Evolutionary conservation across 495 filamentous ascomycete species (phyloP).

Genomic region (Hypoxylon subgilvum): DNA sequence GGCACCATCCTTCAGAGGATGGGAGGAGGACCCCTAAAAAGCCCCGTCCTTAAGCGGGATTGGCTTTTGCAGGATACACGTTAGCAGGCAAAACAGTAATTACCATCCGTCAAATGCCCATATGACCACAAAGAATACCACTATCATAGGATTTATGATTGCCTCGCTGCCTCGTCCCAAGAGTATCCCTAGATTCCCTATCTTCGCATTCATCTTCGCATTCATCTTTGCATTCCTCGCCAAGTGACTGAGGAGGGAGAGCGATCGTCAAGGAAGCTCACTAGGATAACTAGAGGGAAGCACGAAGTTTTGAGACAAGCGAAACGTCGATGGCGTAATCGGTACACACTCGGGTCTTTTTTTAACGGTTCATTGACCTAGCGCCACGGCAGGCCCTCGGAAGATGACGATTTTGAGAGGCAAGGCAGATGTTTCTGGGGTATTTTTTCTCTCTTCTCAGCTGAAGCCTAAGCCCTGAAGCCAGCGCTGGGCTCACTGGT

Average conservation of each 20-base stretch:
- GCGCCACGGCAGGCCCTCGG: conserved; percentile 12
- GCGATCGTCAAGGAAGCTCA: neutral
- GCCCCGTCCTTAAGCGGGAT: neutral
- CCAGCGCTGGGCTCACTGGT: conserved; percentile 20
- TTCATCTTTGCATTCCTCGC: neutral
- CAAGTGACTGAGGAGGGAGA: neutral
- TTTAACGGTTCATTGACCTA: conserved; percentile 25
- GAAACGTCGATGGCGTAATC: conserved; percentile 36
- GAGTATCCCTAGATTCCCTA: neutral
- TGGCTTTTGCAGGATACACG: conserved; percentile 24
- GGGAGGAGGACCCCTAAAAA: conserved; percentile 29
- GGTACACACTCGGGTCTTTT: conserved; percentile 33
- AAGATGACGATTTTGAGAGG: conserved; percentile 34
- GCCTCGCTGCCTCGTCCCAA: conserved; percentile 2
- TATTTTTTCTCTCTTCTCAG: conserved; percentile 20
- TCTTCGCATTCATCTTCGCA: neutral
- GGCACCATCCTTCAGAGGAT: conserved; percentile 30
- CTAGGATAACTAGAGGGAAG: neutral
- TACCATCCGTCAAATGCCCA: conserved; percentile 23
- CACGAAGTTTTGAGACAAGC: conserved; percentile 15
- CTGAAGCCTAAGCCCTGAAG: too few relatives aligned
- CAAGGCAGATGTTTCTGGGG: conserved; percentile 23
- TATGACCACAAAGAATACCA: conserved; percentile 16
- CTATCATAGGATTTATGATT: neutral
- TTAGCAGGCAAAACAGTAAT: conserved; percentile 32